Conservation (phyloP, 139 green algal species). For the Ettlia oleoabundans region DNA sequence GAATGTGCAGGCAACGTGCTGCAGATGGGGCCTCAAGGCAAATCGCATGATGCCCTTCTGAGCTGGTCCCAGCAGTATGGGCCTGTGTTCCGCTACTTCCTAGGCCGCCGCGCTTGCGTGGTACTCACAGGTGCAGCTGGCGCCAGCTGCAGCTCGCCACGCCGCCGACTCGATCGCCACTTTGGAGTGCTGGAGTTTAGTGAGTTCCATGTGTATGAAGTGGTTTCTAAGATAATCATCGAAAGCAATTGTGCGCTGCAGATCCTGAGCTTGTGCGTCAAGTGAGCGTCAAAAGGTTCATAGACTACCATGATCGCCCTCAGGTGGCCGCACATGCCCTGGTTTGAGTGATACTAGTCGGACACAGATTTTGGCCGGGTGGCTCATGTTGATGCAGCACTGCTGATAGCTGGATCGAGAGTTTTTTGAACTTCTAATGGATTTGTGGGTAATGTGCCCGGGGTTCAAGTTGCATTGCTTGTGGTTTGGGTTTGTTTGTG, state of each 20-base stretch:
- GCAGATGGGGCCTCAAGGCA: background rate
- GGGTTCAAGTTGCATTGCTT: background rate
- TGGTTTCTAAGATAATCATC: too few species aligned
- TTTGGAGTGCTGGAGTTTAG: too few species aligned
- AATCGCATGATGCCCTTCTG: background rate
- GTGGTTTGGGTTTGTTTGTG: background rate
- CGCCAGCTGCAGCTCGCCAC: too few species aligned
- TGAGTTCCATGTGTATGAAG: too few species aligned
- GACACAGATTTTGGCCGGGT: too few species aligned
- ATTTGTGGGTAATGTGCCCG: too few species aligned
- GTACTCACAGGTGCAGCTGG: slow-evolving; percentile 8
- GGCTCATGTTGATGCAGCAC: too few species aligned
- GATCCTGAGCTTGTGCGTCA: slow-evolving; percentile 1
- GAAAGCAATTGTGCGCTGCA: too few species aligned
- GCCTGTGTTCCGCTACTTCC: background rate
- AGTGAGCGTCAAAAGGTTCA: slow-evolving; percentile 6
- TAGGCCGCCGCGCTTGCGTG: background rate
- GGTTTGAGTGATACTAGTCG: background rate
- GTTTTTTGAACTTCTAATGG: too few species aligned
- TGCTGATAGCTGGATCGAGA: too few species aligned
- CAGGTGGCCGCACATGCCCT: background rate
- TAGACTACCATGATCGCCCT: slow-evolving; percentile 1
- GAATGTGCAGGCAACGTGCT: background rate
- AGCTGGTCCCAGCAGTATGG: background rate
- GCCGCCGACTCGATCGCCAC: too few species aligned